Percentiles rank a stretch among this genome's conserved stretches.
Evolutionary conservation across 495 filamentous ascomycete genomes (phyloP).

Genomic region (Annulohypoxylon moriforme): DNA sequence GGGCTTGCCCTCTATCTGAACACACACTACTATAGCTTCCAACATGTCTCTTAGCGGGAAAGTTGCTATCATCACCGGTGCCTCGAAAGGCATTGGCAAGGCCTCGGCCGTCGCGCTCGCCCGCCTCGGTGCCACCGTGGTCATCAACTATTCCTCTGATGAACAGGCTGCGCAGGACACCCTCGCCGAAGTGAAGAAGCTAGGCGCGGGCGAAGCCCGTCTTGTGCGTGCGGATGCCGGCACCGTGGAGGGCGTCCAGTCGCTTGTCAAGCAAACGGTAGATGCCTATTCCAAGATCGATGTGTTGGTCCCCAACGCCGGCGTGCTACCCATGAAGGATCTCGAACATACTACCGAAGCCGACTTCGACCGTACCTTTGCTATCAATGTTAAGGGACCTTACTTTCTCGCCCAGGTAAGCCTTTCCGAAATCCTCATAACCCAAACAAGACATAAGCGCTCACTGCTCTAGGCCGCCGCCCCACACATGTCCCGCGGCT

Average conservation of each 20-base stretch:
- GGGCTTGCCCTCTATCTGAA: background rate
- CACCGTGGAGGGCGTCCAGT: slow-evolving; percentile 66
- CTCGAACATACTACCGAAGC: slow-evolving; percentile 68
- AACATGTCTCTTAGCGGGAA: slow-evolving; percentile 61
- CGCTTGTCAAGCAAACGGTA: slow-evolving; percentile 71
- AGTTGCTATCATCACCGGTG: slow-evolving; percentile 73
- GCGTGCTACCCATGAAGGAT: slow-evolving; percentile 62
- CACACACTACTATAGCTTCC: slow-evolving; percentile 19
- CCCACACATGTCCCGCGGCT: slow-evolving; percentile 67
- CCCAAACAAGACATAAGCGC: background rate
- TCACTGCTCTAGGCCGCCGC: slow-evolving; percentile 63
- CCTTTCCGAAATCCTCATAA: background rate
- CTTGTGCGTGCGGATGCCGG: slow-evolving; percentile 73
- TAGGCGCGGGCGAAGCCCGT: slow-evolving; percentile 64
- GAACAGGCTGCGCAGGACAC: slow-evolving; percentile 64
- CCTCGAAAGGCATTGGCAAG: slow-evolving; percentile 74
- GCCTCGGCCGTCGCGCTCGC: slow-evolving; percentile 67
- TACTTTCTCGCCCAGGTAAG: slow-evolving; percentile 65
- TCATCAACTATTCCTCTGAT: slow-evolving; percentile 71
- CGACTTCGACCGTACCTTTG: slow-evolving; percentile 67
- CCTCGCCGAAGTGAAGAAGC: slow-evolving; percentile 54
- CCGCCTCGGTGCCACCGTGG: slow-evolving; percentile 68
- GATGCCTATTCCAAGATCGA: slow-evolving; percentile 73
- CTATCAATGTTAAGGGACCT: slow-evolving; percentile 74
- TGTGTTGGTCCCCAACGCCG: slow-evolving; percentile 72